These are phyloP conservation scores for Solanum etuberosum DNA, from an alignment of 257 asterid species.

Conservation along the genomic window DNA sequence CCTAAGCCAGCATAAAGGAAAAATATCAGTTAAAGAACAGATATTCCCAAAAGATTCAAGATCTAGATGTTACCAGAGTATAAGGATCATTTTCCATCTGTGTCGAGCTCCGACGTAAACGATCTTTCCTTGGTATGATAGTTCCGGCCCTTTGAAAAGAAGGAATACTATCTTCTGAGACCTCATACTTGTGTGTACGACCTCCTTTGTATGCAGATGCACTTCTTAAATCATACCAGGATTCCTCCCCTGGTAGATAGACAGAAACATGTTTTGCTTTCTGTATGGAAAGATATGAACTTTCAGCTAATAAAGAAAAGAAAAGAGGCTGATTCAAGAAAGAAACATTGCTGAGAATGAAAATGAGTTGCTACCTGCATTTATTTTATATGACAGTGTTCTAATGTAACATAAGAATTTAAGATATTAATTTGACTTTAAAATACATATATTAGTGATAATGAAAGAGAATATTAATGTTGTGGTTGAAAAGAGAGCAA, in stretches of 20 bases:
- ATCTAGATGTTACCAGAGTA: conserved; percentile 56
- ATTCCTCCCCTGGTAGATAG: conserved; percentile 83
- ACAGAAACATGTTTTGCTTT: conserved; percentile 67
- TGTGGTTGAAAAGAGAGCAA: not conserved
- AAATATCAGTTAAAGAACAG: not conserved
- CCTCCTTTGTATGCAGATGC: conserved; percentile 78
- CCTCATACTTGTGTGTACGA: conserved; percentile 58
- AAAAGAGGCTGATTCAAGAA: not conserved
- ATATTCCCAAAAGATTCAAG: not conserved
- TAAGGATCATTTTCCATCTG: conserved; percentile 97
- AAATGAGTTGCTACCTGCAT: not conserved
- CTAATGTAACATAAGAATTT: not conserved
- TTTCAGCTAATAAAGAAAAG: not conserved
- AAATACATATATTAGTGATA: not conserved
- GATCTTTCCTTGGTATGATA: conserved; percentile 85
- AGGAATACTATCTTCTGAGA: conserved; percentile 66
- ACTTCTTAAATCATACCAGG: conserved; percentile 75
- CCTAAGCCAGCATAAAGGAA: not conserved
- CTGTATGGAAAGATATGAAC: conserved; percentile 23
- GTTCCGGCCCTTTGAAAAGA: conserved; percentile 93
- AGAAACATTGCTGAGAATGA: not conserved
- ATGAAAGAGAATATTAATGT: not conserved
- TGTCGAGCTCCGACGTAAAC: conserved; percentile 82
- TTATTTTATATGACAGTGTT: not conserved
- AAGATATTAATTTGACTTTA: not conserved